Evolutionary conservation across 306 rosid species (phyloP), one percentile per base, ranked within the genome.

Genomic region (Rosa persica): DNA sequence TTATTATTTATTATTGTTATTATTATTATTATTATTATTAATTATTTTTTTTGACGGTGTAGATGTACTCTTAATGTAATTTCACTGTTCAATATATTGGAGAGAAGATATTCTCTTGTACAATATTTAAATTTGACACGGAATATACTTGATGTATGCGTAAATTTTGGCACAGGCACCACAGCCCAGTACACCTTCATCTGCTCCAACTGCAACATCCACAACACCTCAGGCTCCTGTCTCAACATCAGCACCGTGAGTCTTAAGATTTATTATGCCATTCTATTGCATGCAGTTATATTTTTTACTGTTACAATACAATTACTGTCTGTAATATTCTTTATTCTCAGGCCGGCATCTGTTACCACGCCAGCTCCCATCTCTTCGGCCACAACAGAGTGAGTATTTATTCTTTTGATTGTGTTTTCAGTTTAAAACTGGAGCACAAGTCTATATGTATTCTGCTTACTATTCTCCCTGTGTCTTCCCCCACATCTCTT

Each of bases 111-210:
- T 36, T 16, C 69, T 6, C 69, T 34, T 15, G 11, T 34, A 36
- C 22, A 34, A 17, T 15, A n/a, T 20, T 23, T 0, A 40, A 4
- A 12, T 6, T 73, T 36, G 34, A 22, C 15, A 3, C 1, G 5
- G 15, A 36, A 19, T 55, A 13, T 17, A 62, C 42, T 13, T 6
- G 5, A 15, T 20, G 51, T 52, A 57, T 30, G 22, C 38, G 0
- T 23, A 22, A 39, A 17, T n/a, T 47, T 68, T 40, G 39, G 17
- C 43, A 49, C 75, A 80, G 91, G 76, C 86, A 10, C 87, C 90
- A 54, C 91, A 86, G 76, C 80, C 90, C 38, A 89, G 86, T 86
- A 79, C 86, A 70, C 79, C 88, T 73, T 76, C 80, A 16, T 86
- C 88, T 73, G 68, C 90, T 42, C 65, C 89, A 44, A 67, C 86